Evolutionary conservation across 164 flowering plant genomes (phyloP).

Genomic region (Aristolochia contorta): DNA sequence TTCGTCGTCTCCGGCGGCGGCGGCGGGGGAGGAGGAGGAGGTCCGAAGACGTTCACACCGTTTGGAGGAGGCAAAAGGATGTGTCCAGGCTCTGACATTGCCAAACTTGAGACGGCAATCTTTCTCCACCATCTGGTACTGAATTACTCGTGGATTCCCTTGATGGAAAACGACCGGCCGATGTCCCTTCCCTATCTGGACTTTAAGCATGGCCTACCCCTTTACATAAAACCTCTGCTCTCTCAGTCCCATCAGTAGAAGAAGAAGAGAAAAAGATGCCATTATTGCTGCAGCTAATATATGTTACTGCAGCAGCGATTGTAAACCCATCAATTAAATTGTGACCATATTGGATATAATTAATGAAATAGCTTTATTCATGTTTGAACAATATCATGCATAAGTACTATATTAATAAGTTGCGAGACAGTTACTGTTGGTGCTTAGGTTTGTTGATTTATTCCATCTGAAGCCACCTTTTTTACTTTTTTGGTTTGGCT

Average conservation of each 20-base stretch:
- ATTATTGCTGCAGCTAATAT: too few relatives aligned
- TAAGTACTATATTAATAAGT: too few relatives aligned
- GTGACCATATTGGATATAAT: too few relatives aligned
- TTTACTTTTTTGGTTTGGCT: too few relatives aligned
- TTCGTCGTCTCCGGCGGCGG: too few relatives aligned
- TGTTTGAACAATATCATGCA: too few relatives aligned
- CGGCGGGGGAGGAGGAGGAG: neutral
- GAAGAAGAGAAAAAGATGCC: too few relatives aligned
- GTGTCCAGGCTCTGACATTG: constrained; percentile 63
- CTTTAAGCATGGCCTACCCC: constrained; percentile 10
- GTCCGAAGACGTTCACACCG: constrained; percentile 22
- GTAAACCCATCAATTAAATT: too few relatives aligned
- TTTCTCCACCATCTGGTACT: constrained; percentile 54
- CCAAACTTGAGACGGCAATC: constrained; percentile 35
- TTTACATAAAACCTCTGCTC: constrained; percentile 6
- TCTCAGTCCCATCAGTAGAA: neutral
- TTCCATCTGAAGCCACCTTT: too few relatives aligned
- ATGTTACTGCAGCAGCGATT: too few relatives aligned
- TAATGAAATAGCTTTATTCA: too few relatives aligned
- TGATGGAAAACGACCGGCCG: constrained; percentile 2
- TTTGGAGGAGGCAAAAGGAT: constrained; percentile 57
- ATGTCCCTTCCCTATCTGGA: constrained; percentile 8
- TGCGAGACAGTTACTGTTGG: neutral
- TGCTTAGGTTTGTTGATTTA: neutral
- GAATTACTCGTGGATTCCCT: constrained; percentile 6